Base-by-base conservation (phyloP, 139 green algal species). In the Micractinium sp. region DNA sequence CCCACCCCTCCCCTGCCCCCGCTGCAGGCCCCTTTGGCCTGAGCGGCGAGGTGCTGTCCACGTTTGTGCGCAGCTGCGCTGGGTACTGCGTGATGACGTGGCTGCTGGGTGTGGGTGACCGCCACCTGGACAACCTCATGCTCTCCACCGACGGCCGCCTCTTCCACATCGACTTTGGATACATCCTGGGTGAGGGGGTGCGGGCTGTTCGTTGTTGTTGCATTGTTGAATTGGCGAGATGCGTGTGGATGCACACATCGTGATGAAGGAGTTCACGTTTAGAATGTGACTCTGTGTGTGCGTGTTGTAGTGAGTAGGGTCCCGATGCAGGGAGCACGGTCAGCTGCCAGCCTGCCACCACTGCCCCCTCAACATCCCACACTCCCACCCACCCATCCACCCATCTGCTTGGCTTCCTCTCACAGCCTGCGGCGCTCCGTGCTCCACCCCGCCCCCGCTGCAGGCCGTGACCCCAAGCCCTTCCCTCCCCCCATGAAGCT, bases 91-190 rank as follows among this genome's bases (percentile, higher is more conserved):
- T 99, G 16, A 98, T 98, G 91, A 99, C 97, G 5, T 99, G 99
- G 94, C 96, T 99, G 78, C 93, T 99, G 76, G 98, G 97, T 5
- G 94, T 99, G 36, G 97, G 97, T 16, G 97, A 99, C 92, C 89
- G 97, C n/a, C 97, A 99, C 93, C 89, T 97, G 63, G 97, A 99
- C 94, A 99, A 99, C 93, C 92, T 99, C 80, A 97, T 99, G 96
- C 92, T 99, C 22, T 89, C 90, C 15, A 87, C 91, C 63, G 95
- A 98, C 88, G 97, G 97, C 39, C 94, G 95, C 27, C 93, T 99
- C 41, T 99, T 99, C 92, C 97, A 99, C 93, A 99, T 99, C 81
- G 97, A 99, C 94, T 99, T 99, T 92, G 97, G 96, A 25, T 99
- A 96, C 96, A 99, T 99, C 88, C 89, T 99, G 86, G 97, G 95